These are phyloP conservation scores for Coemansia sp. DNA, from an alignment of 192 early-diverging fungal species.

Conservation along the genomic window DNA sequence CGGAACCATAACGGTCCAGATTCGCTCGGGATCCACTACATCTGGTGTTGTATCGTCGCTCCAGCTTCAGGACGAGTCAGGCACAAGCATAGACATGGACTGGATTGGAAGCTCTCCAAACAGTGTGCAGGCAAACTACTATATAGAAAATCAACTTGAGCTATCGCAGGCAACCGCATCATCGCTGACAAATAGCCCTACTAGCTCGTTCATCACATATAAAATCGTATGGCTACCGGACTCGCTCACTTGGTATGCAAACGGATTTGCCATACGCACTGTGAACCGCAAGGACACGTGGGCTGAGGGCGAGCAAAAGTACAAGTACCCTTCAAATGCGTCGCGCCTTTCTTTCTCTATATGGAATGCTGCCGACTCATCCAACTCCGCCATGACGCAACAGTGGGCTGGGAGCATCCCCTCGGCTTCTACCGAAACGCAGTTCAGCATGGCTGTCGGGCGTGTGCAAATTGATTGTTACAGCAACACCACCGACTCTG, in stretches of 20 bases:
- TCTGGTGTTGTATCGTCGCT: constrained; percentile 64
- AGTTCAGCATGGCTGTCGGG: constrained; percentile 56
- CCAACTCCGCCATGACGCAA: constrained; percentile 47
- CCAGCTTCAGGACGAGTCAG: constrained; percentile 58
- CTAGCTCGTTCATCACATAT: constrained; percentile 57
- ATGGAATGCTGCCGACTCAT: constrained; percentile 59
- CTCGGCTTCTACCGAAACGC: constrained; percentile 42
- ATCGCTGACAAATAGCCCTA: constrained; percentile 35
- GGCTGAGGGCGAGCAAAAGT: constrained; percentile 48
- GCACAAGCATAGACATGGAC: constrained; percentile 68
- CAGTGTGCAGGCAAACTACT: constrained; percentile 66
- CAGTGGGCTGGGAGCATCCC: constrained; percentile 53
- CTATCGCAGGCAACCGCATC: constrained; percentile 23
- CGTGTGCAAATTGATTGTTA: constrained; percentile 59
- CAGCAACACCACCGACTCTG: constrained; percentile 28
- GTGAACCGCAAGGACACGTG: constrained; percentile 55
- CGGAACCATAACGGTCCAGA: constrained; percentile 58
- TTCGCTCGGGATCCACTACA: constrained; percentile 59
- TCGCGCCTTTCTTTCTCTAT: constrained; percentile 61
- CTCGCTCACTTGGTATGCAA: constrained; percentile 60
- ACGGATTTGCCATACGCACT: constrained; percentile 59
- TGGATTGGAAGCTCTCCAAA: constrained; percentile 59
- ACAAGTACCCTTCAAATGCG: constrained; percentile 54
- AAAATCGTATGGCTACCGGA: constrained; percentile 66
- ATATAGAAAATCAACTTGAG: constrained; percentile 53